These are phyloP conservation scores for Metschnikowia lochheadii DNA, from an alignment of 805 yeast species.

Conservation along the genomic window DNA sequence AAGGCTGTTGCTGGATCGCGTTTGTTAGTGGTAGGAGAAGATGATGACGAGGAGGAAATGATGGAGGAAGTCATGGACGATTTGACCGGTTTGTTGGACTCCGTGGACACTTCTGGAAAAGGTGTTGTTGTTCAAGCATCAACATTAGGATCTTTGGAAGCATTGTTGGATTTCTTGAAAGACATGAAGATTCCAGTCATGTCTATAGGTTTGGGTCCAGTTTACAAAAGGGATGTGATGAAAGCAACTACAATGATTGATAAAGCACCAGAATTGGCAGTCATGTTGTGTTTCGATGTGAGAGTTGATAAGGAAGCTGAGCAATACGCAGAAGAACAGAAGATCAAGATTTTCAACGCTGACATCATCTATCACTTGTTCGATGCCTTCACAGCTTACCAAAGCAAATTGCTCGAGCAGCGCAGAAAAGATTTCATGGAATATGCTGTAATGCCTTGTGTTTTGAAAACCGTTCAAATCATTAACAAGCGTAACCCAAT, in stretches of 20 bases:
- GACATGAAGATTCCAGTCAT: constrained; percentile 99
- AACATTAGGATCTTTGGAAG: constrained; percentile 96
- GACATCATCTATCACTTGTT: constrained; percentile 95
- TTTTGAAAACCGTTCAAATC: constrained; percentile 88
- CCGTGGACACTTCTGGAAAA: constrained; percentile 90
- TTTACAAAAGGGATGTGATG: constrained; percentile 96
- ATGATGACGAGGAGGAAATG: constrained; percentile 94
- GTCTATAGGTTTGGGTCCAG: constrained; percentile 98
- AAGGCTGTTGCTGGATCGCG: constrained; percentile 99
- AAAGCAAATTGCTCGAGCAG: constrained; percentile 78
- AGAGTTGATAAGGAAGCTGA: constrained; percentile 97
- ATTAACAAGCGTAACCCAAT: constrained; percentile 98
- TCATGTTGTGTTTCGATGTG: constrained; percentile 98
- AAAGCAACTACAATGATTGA: constrained; percentile 96
- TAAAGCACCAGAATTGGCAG: constrained; percentile 90
- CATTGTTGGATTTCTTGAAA: constrained; percentile 91
- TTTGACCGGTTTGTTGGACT: constrained; percentile 86
- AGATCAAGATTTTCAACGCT: constrained; percentile 88
- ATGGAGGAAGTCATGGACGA: constrained; percentile 99
- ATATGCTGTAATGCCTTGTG: constrained; percentile 93
- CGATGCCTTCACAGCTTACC: constrained; percentile 91
- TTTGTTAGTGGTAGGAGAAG: constrained; percentile 89
- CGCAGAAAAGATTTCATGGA: constrained; percentile 86
- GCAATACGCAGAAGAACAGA: constrained; percentile 93
- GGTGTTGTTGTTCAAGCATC: constrained; percentile 99